A percentile compares a stretch with the other conserved stretches of the same genome.
phyloP scores from a whole-genome alignment of 2,329 filamentous ascomycete genomes.

The Tolypocladium cylindrosporum region DNA sequence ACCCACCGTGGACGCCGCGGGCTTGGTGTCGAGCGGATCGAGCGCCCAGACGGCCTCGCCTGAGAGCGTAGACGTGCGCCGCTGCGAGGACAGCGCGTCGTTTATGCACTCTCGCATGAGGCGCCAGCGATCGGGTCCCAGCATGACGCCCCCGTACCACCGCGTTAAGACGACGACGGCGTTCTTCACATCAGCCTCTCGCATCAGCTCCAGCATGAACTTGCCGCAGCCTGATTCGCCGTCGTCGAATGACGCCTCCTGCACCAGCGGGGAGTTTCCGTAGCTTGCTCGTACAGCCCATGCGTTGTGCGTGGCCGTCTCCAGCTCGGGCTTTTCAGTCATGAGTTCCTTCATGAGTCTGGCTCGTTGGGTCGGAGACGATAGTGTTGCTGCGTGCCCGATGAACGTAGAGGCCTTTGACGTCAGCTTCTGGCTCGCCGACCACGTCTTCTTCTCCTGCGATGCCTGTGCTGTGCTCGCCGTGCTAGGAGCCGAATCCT shows the following conservation, averaged over 20 bases:
- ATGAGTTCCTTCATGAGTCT: slow-evolving; percentile 37
- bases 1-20: slow-evolving; percentile 29
- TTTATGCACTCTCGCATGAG: slow-evolving; percentile 49
- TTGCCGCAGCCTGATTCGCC: slow-evolving; percentile 51
- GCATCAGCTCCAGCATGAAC: slow-evolving; percentile 44
- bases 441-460: slow-evolving; percentile 32
- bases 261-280: slow-evolving; percentile 26
- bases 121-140: slow-evolving; percentile 52
- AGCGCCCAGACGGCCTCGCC: slow-evolving; percentile 52
- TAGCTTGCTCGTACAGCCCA: slow-evolving; percentile 34
- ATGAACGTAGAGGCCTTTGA: slow-evolving; percentile 48
- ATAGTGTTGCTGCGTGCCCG: slow-evolving; percentile 34
- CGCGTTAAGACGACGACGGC: slow-evolving; percentile 48
- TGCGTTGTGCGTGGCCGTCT: slow-evolving; percentile 47
- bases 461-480: slow-evolving; percentile 7
- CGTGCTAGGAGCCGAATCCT: slow-evolving; percentile 1
- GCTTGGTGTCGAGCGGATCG: slow-evolving; percentile 41
- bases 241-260: slow-evolving; percentile 47
- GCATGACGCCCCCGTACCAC: slow-evolving; percentile 53
- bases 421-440: slow-evolving; percentile 38
- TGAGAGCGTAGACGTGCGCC: slow-evolving; percentile 23
- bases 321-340: slow-evolving; percentile 35
- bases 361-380: slow-evolving; percentile 30
- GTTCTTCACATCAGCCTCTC: slow-evolving; percentile 38
- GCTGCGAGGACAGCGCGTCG: slow-evolving; percentile 41